Base-by-base conservation (phyloP, 2,329 filamentous ascomycete species). In the Chaetomium sp. region DNA sequence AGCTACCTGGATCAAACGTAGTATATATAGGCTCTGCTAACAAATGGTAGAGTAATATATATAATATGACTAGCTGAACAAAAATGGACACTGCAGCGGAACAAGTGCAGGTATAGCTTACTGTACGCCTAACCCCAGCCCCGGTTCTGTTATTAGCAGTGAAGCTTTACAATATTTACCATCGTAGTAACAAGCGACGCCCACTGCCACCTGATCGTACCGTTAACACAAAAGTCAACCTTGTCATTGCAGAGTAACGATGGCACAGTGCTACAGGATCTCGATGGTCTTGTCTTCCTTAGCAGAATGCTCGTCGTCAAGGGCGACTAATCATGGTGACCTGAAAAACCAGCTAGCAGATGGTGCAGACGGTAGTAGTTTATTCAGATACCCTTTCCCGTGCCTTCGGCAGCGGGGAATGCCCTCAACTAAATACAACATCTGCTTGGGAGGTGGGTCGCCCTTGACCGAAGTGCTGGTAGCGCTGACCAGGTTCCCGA, bases 1-100 rank as follows among this genome's bases (percentile, higher is more conserved):
- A 54, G 45, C 37, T 47, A 53, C 52, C 48, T 49, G 8, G 52
- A 54, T 54, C 52, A 40, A 54, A 32, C 44, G 32, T 14, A 54
- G 52, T 36, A 54, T 54, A 37, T 36, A 54, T 54, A 37, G 45
- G 38, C 36, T 27, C 45, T 48, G 33, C 45, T 37, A 36, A 48
- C 11, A 48, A n/a, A 48, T 6, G 33, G 34, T 14, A 45, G 3
- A 36, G 45, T 37, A n/a, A 27, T 48, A 35, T 48, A 35, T n/a
- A 48, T 9, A 48, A 35, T 48, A 35, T 35, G 45, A 36, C 45
- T 48, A 48, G 43, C 43, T 32, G 33, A 48, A 37, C 33, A 36
- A 33, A 48, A 48, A 48, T 48, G 45, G 45, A 48, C 45, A 32
- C 45, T 34, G 44, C 44, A 46, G 44, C 44, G 8, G 32, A 48